These are phyloP conservation scores for Trichophyton schoenleinii DNA, from an alignment of 2,329 filamentous ascomycete genomes.

Conservation along the genomic window DNA sequence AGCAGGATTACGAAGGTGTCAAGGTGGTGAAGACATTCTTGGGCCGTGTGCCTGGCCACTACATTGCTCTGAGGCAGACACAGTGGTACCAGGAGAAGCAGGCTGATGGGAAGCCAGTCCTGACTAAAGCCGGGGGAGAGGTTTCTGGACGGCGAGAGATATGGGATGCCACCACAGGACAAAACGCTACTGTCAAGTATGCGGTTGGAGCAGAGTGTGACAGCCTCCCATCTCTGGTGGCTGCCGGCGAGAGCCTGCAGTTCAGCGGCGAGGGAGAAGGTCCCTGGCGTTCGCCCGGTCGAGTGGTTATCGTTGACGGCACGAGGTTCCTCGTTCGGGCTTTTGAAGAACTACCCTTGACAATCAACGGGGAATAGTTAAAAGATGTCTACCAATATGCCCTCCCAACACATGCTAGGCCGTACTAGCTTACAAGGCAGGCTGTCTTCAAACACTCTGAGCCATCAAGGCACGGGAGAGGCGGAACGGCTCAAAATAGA, in stretches of 20 bases:
- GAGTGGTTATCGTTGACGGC: slow-evolving; percentile 14
- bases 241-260: slow-evolving; percentile 8
- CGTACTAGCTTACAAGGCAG: no score
- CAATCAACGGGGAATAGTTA: no score
- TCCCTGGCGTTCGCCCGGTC: slow-evolving; percentile 12
- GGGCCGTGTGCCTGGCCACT: slow-evolving; percentile 22
- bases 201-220: slow-evolving; percentile 12
- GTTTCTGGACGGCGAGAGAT: slow-evolving; percentile 23
- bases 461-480: no score
- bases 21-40: slow-evolving; percentile 21
- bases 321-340: slow-evolving; percentile 18
- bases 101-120: slow-evolving; percentile 10
- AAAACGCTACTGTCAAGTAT: slow-evolving; percentile 14
- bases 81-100: slow-evolving; percentile 13
- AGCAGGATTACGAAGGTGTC: slow-evolving; percentile 10
- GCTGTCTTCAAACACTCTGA: no score
- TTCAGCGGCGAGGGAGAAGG: slow-evolving; percentile 1
- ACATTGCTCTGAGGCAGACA: slow-evolving; percentile 20
- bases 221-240: slow-evolving; percentile 16
- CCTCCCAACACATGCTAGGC: no score
- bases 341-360: slow-evolving; percentile 14
- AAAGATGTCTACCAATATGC: no score
- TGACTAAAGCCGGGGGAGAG: slow-evolving; percentile 15
- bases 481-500: no score
- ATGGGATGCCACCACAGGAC: slow-evolving; percentile 12